Evolutionary conservation across 2,329 filamentous ascomycete genomes (phyloP).

Genomic region (Tricladium varicosporioides): DNA sequence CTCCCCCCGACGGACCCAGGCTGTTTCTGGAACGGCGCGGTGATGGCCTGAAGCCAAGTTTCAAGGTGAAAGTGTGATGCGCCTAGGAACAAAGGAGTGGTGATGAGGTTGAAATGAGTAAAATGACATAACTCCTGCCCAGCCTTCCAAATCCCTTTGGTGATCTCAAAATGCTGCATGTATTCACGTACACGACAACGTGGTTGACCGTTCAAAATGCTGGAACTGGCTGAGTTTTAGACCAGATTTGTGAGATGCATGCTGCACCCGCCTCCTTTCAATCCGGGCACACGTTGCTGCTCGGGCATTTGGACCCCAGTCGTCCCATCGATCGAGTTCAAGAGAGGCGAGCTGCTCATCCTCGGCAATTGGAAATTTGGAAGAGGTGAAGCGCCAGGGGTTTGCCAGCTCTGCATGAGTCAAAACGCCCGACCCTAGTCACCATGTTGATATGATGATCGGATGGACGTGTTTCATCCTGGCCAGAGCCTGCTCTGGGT

Average conservation of each 20-base stretch:
- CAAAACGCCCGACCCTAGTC: constrained; percentile 12
- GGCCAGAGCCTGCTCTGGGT: constrained; percentile 19
- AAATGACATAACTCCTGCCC: not conserved
- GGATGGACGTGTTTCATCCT: constrained; percentile 23
- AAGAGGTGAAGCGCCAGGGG: not conserved
- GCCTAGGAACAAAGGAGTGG: not conserved
- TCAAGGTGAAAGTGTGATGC: constrained; percentile 4
- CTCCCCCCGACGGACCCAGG: constrained; percentile 13
- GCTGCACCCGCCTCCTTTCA: not conserved
- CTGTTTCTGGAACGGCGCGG: constrained; percentile 13
- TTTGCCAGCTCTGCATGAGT: constrained; percentile 24
- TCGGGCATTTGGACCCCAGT: not conserved
- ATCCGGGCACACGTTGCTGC: not conserved
- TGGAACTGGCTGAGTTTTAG: no score
- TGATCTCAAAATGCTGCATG: not conserved
- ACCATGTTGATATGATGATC: constrained; percentile 18
- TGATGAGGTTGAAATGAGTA: not conserved
- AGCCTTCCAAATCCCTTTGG: not conserved
- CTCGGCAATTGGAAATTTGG: not conserved
- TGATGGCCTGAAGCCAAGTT: constrained; percentile 3
- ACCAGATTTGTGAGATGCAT: not conserved
- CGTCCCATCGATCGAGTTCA: not conserved
- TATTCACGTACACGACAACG: no score
- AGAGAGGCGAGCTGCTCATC: not conserved
- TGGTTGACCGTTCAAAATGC: no score